A percentile compares a stretch with the other conserved stretches of the same genome.
Evolutionary conservation across 208 protist genomes (phyloP).

Genomic region (Borovskyia barvae): DNA sequence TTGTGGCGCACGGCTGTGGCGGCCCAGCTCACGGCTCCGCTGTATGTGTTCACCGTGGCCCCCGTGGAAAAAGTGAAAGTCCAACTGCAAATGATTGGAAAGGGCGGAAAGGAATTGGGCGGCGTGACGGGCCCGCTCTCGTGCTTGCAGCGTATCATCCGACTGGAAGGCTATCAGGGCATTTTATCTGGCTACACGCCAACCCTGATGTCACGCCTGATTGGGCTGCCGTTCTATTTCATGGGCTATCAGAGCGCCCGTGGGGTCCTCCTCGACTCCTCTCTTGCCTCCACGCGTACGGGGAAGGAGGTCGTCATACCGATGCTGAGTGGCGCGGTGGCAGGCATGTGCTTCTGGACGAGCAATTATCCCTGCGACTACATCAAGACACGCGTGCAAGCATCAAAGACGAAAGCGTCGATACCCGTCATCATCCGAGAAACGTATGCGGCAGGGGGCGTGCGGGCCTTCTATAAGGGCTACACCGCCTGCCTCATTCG

Average conservation of each 20-base stretch:
- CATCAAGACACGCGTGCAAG: conserved; percentile 67
- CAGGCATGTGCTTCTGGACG: conserved; percentile 61
- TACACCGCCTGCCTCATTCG: conserved; percentile 63
- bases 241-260: conserved; percentile 41
- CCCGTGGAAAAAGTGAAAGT: conserved; percentile 76
- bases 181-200: conserved; percentile 61
- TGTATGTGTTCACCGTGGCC: conserved; percentile 55
- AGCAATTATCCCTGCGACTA: conserved; percentile 78
- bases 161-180: conserved; percentile 31
- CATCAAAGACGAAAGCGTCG: conserved; percentile 23
- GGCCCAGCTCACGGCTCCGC: conserved; percentile 54
- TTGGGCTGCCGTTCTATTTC: conserved; percentile 79
- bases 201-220: conserved; percentile 48
- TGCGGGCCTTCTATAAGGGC: conserved; percentile 62
- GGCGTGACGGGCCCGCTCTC: conserved; percentile 35
- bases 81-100: conserved; percentile 54
- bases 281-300: conserved; percentile 10
- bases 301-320: conserved; percentile 45
- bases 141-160: conserved; percentile 40
- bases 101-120: conserved; percentile 22
- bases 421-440: conserved; percentile 32
- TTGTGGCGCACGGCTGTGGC: conserved; percentile 61
- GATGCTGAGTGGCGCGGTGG: conserved; percentile 50
- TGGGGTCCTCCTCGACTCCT: conserved; percentile 14
- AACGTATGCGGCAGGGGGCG: conserved; percentile 36